Evolutionary conservation across 2,329 filamentous ascomycete species (phyloP).

Genomic region (Samsoniella hepiali): DNA sequence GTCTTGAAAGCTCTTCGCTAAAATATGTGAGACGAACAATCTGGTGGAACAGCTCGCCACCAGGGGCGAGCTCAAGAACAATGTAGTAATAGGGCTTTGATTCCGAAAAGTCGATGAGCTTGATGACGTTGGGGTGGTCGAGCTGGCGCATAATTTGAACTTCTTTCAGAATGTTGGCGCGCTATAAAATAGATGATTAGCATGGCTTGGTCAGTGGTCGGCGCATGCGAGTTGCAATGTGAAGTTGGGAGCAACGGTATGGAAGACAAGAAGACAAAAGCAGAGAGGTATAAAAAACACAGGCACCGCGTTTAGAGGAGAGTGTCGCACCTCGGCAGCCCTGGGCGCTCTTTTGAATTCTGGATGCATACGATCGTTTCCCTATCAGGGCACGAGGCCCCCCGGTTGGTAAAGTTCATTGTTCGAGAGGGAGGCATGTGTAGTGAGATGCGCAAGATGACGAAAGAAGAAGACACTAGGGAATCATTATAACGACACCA

Average conservation of each 20-base stretch:
- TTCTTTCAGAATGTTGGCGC: slow-evolving; percentile 96
- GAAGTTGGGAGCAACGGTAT: not conserved
- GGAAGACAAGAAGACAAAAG: not conserved
- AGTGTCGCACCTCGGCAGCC: slow-evolving; percentile 88
- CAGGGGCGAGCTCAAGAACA: slow-evolving; percentile 88
- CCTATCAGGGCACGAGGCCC: slow-evolving; percentile 56
- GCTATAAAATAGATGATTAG: slow-evolving; percentile 50
- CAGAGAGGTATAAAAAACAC: slow-evolving; percentile 18
- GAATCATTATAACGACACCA: slow-evolving; percentile 23
- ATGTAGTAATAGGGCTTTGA: slow-evolving; percentile 97
- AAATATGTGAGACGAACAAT: slow-evolving; percentile 98
- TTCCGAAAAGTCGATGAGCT: slow-evolving; percentile 89
- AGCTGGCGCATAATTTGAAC: slow-evolving; percentile 98
- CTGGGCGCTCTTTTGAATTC: slow-evolving; percentile 94
- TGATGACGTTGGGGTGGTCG: slow-evolving; percentile 94
- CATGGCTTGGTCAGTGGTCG: slow-evolving; percentile 8
- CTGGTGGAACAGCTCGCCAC: slow-evolving; percentile 96
- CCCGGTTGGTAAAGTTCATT: slow-evolving; percentile 52
- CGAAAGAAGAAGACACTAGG: slow-evolving; percentile 16
- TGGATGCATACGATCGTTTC: slow-evolving; percentile 89
- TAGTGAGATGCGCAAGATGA: slow-evolving; percentile 6
- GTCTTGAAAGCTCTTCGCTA: slow-evolving; percentile 89
- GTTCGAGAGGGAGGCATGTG: slow-evolving; percentile 17
- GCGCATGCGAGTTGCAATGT: not conserved
- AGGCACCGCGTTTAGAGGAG: slow-evolving; percentile 32